Percentiles rank a stretch among this genome's conserved stretches.
Conservation (phyloP, 169 alveolate genomes). For the Theileria sp. region DNA sequence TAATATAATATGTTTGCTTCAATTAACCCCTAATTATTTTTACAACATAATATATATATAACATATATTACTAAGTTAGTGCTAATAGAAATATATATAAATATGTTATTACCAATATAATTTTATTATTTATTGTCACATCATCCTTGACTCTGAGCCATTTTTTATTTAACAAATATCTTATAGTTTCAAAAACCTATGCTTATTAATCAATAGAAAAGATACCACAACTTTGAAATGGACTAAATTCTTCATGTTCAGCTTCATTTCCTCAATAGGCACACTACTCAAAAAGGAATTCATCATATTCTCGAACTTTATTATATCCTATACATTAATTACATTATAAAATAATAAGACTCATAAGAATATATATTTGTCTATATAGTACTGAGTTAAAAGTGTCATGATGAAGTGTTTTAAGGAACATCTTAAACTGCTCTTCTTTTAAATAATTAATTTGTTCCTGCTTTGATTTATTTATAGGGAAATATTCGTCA, state of each 20-base stretch:
- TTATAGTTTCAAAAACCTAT: slow-evolving; percentile 49
- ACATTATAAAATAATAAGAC: no score
- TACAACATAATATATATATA: background rate
- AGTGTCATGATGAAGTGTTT: slow-evolving; percentile 34
- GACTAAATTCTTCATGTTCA: slow-evolving; percentile 20
- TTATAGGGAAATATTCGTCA: slow-evolving; percentile 63
- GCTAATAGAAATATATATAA: background rate
- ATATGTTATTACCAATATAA: slow-evolving; percentile 17
- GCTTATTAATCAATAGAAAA: background rate
- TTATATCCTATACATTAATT: slow-evolving; percentile 18
- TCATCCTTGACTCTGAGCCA: slow-evolving; percentile 24
- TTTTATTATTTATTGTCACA: slow-evolving; percentile 29
- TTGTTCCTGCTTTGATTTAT: slow-evolving; percentile 35
- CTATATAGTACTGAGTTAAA: background rate
- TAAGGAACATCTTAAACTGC: slow-evolving; percentile 43
- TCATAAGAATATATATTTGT: background rate
- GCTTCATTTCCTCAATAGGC: slow-evolving; percentile 28
- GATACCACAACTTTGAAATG: slow-evolving; percentile 52
- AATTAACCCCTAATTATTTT: slow-evolving; percentile 29
- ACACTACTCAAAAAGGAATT: slow-evolving; percentile 44
- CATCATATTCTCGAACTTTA: slow-evolving; percentile 53
- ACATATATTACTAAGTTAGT: background rate
- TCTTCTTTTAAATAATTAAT: slow-evolving; percentile 37
- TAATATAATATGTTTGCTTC: slow-evolving; percentile 29
- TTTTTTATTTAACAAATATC: slow-evolving; percentile 48